Conservation (phyloP, 2,329 filamentous ascomycete genomes). For the Penicillium hesseltinei region DNA sequence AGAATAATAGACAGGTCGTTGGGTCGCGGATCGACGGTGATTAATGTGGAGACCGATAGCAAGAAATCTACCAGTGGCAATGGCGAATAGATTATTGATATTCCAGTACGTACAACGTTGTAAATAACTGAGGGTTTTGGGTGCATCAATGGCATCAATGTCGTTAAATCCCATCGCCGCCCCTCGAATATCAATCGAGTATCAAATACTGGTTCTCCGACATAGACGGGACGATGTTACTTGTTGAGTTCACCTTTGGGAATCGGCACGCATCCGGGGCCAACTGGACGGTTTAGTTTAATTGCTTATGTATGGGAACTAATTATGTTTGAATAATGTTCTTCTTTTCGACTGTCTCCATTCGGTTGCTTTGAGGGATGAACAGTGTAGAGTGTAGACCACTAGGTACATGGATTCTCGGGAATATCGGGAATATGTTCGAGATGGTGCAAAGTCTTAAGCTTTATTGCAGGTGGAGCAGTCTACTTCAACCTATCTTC, state of each 20-base stretch:
- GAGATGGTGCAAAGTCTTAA: background rate
- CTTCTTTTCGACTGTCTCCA: background rate
- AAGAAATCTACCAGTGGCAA: background rate
- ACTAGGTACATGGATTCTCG: background rate
- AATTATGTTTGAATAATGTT: background rate
- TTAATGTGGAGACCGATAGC: slow-evolving; percentile 6
- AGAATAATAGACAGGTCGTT: background rate
- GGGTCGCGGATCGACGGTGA: background rate
- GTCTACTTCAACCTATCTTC: background rate
- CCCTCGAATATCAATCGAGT: background rate
- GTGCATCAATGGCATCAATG: background rate
- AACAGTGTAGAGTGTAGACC: background rate
- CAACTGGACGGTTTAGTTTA: background rate
- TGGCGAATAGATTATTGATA: background rate
- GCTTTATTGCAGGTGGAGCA: background rate
- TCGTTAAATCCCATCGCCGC: background rate
- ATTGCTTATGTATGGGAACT: background rate
- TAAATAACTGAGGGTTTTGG: background rate
- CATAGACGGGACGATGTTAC: slow-evolving; percentile 1
- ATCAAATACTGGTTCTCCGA: background rate
- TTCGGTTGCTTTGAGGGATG: background rate
- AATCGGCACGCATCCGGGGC: slow-evolving; percentile 10
- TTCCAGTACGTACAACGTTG: background rate
- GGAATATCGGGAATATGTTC: background rate
- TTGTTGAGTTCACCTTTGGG: slow-evolving; percentile 4